Conservation (phyloP, 2,329 filamentous ascomycete genomes). For the Fusarium sp. region DNA sequence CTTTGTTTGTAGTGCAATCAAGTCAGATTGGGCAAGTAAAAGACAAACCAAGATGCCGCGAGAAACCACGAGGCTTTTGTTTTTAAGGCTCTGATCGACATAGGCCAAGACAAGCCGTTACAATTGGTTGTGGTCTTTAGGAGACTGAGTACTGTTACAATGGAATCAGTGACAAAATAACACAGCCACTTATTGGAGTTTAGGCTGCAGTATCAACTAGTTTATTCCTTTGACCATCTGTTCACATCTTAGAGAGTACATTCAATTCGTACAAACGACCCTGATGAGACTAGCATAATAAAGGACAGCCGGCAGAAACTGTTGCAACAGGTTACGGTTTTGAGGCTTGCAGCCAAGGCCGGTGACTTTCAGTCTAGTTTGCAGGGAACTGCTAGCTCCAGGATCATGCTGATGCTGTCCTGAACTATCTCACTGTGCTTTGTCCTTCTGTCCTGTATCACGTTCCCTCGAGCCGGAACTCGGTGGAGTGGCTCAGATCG, state of each 20-base stretch:
- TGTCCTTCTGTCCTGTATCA: conserved; percentile 25
- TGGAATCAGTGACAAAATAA: neutral
- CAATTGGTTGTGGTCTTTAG: neutral
- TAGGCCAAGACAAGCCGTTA: neutral
- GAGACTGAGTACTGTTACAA: neutral
- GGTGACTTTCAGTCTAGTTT: conserved; percentile 5
- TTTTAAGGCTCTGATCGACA: neutral
- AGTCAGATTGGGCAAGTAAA: conserved; percentile 11
- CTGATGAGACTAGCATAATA: neutral
- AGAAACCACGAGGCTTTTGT: neutral
- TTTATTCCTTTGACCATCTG: neutral
- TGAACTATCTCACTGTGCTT: neutral
- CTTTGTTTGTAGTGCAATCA: conserved; percentile 8
- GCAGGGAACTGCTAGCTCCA: conserved; percentile 12
- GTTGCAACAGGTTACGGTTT: neutral
- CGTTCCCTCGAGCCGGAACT: conserved; percentile 39
- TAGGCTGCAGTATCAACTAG: neutral
- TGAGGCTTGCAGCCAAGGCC: conserved; percentile 4
- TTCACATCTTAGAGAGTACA: neutral
- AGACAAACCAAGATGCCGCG: neutral
- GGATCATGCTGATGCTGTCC: neutral
- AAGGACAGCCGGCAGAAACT: neutral
- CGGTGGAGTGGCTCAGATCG: conserved; percentile 37
- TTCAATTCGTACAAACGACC: neutral
- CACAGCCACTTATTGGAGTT: neutral